Conservation (phyloP, 192 early-diverging fungal species). For the Umbelopsis sp. region DNA sequence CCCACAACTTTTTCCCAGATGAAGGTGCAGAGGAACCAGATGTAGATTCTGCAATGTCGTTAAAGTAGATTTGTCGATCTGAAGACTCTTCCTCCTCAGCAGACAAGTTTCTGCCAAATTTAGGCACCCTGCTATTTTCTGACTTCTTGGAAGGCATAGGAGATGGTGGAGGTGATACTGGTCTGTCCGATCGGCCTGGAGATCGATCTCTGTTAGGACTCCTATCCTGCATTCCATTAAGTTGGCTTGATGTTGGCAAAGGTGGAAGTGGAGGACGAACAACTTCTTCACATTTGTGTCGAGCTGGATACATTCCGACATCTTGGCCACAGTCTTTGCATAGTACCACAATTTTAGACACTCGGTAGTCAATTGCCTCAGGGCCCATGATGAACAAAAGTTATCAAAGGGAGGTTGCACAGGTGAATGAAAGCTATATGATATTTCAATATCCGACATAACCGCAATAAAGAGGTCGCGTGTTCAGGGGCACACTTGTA, state of each 20-base stretch:
- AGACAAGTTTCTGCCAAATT: not conserved
- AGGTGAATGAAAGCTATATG: not conserved
- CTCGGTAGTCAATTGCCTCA: slow-evolving; percentile 52
- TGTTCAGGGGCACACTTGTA: not conserved
- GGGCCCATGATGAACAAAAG: slow-evolving; percentile 30
- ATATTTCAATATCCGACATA: not conserved
- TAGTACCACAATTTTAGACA: slow-evolving; percentile 56
- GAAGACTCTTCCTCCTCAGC: not conserved
- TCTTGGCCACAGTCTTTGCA: slow-evolving; percentile 65
- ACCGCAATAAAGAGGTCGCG: not conserved
- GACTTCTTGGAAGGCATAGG: slow-evolving; percentile 7
- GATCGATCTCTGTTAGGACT: not conserved
- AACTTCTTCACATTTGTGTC: slow-evolving; percentile 23
- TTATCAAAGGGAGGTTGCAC: not conserved
- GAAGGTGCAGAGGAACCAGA: slow-evolving; percentile 12
- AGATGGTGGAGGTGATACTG: slow-evolving; percentile 7
- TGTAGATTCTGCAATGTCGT: slow-evolving; percentile 27
- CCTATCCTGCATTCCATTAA: not conserved
- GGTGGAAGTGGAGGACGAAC: slow-evolving; percentile 25
- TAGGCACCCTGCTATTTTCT: not conserved
- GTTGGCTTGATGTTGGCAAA: slow-evolving; percentile 5
- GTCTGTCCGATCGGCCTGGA: not conserved
- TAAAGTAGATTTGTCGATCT: slow-evolving; percentile 33
- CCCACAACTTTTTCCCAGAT: slow-evolving; percentile 34
- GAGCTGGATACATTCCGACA: slow-evolving; percentile 59